phyloP scores from a whole-genome alignment of 345 rosid species.

The Hibiscus mutabilis region DNA sequence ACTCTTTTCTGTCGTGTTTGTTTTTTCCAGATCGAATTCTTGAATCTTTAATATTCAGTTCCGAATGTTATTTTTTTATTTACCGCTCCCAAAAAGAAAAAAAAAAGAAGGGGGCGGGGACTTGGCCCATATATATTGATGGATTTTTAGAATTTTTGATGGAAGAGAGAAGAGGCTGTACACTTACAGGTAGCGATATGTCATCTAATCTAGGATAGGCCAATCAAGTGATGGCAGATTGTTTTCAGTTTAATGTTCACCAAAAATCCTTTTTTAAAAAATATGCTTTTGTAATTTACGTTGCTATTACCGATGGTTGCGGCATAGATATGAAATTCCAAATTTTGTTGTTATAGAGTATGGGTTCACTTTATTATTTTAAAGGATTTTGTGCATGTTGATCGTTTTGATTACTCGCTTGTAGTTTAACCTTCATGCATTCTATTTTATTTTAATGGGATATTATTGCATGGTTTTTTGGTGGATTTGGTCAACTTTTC shows the following conservation, averaged over 20 bases:
- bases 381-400: background rate
- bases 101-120: background rate
- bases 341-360: background rate
- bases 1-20: background rate
- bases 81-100: background rate
- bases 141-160: background rate
- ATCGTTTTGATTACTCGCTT: background rate
- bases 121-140: background rate
- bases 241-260: background rate
- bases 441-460: background rate
- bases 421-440: background rate
- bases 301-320: no score
- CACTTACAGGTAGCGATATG: background rate
- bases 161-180: background rate
- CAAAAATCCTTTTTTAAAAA: background rate
- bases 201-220: background rate
- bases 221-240: background rate
- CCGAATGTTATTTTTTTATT: background rate
- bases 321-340: background rate
- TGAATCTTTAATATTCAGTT: no score
- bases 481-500: background rate
- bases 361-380: background rate
- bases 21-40: background rate
- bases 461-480: background rate
- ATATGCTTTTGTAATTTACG: background rate